These are phyloP conservation scores for Trichosporon ovoides DNA, from an alignment of 1,284 basidiomycete species.

Conservation along the genomic window DNA sequence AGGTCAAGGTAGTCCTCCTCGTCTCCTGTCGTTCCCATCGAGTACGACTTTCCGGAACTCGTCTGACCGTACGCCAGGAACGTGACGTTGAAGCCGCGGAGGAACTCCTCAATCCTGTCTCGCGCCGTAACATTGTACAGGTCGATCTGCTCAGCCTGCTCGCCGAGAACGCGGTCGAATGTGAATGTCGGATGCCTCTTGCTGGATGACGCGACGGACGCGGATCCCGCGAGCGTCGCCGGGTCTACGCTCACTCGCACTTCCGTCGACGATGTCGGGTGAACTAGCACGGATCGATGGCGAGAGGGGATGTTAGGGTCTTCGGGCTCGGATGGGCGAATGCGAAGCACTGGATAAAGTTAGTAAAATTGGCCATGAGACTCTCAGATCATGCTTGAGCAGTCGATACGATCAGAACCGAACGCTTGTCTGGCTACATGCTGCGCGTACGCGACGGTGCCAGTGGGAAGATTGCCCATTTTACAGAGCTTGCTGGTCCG, in stretches of 20 bases:
- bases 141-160: constrained; percentile 72
- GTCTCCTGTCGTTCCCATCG: constrained; percentile 78
- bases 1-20: constrained; percentile 66
- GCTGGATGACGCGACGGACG: constrained; percentile 54
- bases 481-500: background rate
- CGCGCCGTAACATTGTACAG: constrained; percentile 78
- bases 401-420: background rate
- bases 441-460: background rate
- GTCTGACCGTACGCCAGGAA: constrained; percentile 96
- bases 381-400: background rate
- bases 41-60: constrained; percentile 92
- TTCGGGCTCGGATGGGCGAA: constrained; percentile 85
- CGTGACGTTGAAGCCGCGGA: constrained; percentile 96
- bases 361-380: background rate
- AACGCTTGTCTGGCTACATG: no score
- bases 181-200: constrained; percentile 78
- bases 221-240: constrained; percentile 51
- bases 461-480: background rate
- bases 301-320: constrained; percentile 78
- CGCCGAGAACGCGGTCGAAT: constrained; percentile 89
- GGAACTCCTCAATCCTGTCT: constrained; percentile 80
- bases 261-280: constrained; percentile 61
- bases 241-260: constrained; percentile 65
- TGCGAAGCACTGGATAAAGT: constrained; percentile 68
- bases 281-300: constrained; percentile 85